Conservation (phyloP, 2,329 filamentous ascomycete genomes). For the Paecilomyces variotii region DNA sequence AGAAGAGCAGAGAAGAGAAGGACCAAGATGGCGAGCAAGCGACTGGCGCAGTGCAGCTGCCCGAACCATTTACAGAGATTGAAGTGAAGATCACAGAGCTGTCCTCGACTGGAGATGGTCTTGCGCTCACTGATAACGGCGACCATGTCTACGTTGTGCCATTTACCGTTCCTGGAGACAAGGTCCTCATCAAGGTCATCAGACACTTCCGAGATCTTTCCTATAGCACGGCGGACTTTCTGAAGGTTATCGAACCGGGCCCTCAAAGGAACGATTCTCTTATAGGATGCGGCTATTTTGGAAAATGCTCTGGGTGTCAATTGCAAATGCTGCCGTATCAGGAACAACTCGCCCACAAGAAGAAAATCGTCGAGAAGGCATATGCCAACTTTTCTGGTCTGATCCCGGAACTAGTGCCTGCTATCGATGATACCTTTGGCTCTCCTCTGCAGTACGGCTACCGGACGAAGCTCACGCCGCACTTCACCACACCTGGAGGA, state of each 20-base stretch:
- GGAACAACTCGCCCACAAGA: conserved; percentile 80
- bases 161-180: conserved; percentile 80
- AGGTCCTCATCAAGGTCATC: conserved; percentile 67
- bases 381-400: conserved; percentile 86
- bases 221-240: conserved; percentile 73
- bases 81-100: conserved; percentile 74
- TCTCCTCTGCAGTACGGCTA: conserved; percentile 90
- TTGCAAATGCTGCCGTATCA: conserved; percentile 93
- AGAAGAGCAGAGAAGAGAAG: conserved; percentile 16
- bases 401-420: conserved; percentile 63
- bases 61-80: conserved; percentile 64
- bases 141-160: conserved; percentile 76
- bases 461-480: conserved; percentile 91
- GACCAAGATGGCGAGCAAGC: conserved; percentile 18
- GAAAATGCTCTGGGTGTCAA: conserved; percentile 82
- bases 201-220: conserved; percentile 58
- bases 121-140: conserved; percentile 63
- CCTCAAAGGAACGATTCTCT: conserved; percentile 67
- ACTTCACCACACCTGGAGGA: conserved; percentile 73
- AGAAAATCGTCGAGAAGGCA: conserved; percentile 78
- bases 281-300: conserved; percentile 79
- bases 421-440: conserved; percentile 74
- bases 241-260: conserved; percentile 67
- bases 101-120: conserved; percentile 85
- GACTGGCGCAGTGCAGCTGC: conserved; percentile 36